Evolutionary conservation across 2,329 filamentous ascomycete genomes (phyloP), one percentile per base, ranked within the genome.

Genomic region (Chaetomium sp.): DNA sequence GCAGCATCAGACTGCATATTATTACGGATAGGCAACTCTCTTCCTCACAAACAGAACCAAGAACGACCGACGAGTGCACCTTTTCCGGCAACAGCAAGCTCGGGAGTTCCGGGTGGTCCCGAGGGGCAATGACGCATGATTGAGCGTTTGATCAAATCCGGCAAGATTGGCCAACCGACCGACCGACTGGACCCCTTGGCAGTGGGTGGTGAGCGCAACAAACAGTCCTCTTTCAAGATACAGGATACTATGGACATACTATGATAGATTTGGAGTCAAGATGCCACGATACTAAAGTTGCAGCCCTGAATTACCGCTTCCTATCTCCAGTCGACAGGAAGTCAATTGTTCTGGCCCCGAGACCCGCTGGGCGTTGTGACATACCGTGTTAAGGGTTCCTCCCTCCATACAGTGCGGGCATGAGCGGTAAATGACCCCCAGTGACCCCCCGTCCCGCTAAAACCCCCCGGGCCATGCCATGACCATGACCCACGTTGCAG

Each of bases 81-180:
- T 42, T 42, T 42, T n/a, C 38, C 27, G n/a, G n/a, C 35, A 16
- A 12, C 35, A 35, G 33, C 35, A 38, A 10, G 12, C 16, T 42
- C 38, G 4, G 38, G 16, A n/a, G 38, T 42, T 42, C 38, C 38
- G 38, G 38, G 16, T 42, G 38, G 38, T 42, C 5, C 38, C 50
- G 23, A 53, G 50, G 29, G 50, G 50, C 50, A 53, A 53, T 53
- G 50, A 53, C 50, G 50, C 50, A 42, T 42, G 38, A 42, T 42
- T 4, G 38, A 42, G 38, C 16, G 38, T n/a, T 19, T 42, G 38
- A 42, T 42, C 38, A 4, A 42, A 42, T 42, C 16, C 38, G 38
- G 38, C 38, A 42, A 42, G 38, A 42, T 42, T 42, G 38, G 38
- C 38, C 38, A 42, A 42, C 38, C 38, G 16, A 42, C 38, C n/a